Percentiles rank a stretch among this genome's conserved stretches.
phyloP scores from a whole-genome alignment of 176 grass and related monocot genomes.

The Metroxylon sagu region DNA sequence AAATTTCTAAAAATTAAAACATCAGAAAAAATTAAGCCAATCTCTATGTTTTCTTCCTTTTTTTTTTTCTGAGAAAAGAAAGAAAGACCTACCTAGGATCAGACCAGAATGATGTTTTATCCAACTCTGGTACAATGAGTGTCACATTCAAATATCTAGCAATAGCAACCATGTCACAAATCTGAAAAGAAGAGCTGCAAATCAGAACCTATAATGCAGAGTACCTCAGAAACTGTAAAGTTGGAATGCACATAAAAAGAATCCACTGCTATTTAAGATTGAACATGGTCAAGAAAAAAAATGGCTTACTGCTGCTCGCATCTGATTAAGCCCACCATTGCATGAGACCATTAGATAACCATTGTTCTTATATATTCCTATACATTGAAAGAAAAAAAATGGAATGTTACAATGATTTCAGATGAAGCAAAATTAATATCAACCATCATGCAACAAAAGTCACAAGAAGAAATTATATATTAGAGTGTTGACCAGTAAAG shows the following conservation, averaged over 20 bases:
- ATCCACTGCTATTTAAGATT: too few relatives aligned
- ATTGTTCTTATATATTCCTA: constrained; percentile 95
- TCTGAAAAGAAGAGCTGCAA: constrained; percentile 35
- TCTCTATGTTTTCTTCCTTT: too few relatives aligned
- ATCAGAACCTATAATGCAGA: constrained; percentile 1
- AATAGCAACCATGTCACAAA: constrained; percentile 94
- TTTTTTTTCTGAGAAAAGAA: background rate
- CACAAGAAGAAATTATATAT: too few relatives aligned
- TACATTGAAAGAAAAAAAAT: constrained; percentile 7
- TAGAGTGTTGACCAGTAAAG: too few relatives aligned
- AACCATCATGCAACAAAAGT: background rate
- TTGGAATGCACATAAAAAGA: too few relatives aligned
- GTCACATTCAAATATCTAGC: constrained; percentile 88
- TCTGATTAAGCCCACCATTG: constrained; percentile 95
- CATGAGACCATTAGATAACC: constrained; percentile 94
- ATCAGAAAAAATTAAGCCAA: too few relatives aligned
- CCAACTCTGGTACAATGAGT: constrained; percentile 80
- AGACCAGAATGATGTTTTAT: constrained; percentile 92
- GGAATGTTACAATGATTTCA: background rate
- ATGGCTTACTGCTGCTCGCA: constrained; percentile 74
- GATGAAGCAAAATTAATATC: background rate
- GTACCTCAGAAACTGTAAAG: too few relatives aligned
- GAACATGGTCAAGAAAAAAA: too few relatives aligned
- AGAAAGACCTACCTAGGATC: constrained; percentile 59
- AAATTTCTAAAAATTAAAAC: too few relatives aligned